Conservation (phyloP, 2,329 filamentous ascomycete genomes). For the Mycocentrospora acerina region DNA sequence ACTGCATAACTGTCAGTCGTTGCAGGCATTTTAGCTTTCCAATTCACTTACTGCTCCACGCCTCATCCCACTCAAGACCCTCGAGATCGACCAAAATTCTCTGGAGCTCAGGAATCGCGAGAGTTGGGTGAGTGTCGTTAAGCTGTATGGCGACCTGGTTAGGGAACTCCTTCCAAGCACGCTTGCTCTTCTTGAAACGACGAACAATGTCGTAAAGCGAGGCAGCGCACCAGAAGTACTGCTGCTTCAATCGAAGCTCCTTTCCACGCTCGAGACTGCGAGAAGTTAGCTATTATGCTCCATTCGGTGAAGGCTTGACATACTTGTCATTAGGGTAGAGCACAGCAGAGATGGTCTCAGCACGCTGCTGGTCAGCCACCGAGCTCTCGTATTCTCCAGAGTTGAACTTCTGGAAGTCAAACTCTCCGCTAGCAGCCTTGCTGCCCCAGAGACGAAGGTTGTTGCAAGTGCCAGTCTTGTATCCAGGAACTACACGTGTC, state of each 20-base stretch:
- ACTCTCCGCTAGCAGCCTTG: conserved; percentile 95
- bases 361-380: conserved; percentile 95
- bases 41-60: conserved; percentile 72
- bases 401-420: conserved; percentile 99
- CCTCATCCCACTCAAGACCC: conserved; percentile 88
- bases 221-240: conserved; percentile 99
- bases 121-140: conserved; percentile 95
- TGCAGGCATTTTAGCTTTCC: background rate
- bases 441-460: conserved; percentile 97
- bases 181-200: conserved; percentile 95
- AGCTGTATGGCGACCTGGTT: conserved; percentile 96
- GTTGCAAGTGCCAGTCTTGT: conserved; percentile 86
- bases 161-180: conserved; percentile 86
- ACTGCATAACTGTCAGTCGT: conserved; percentile 35
- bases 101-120: conserved; percentile 94
- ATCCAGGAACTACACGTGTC: conserved; percentile 74
- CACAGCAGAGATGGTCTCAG: conserved; percentile 98
- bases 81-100: conserved; percentile 88
- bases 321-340: conserved; percentile 93
- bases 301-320: conserved; percentile 3
- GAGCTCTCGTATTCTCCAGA: conserved; percentile 96
- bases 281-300: conserved; percentile 10
- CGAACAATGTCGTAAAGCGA: conserved; percentile 95
- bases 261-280: conserved; percentile 80
- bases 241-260: conserved; percentile 95